These are phyloP conservation scores for Echium plantagineum DNA, from an alignment of 257 asterid species.

Conservation along the genomic window DNA sequence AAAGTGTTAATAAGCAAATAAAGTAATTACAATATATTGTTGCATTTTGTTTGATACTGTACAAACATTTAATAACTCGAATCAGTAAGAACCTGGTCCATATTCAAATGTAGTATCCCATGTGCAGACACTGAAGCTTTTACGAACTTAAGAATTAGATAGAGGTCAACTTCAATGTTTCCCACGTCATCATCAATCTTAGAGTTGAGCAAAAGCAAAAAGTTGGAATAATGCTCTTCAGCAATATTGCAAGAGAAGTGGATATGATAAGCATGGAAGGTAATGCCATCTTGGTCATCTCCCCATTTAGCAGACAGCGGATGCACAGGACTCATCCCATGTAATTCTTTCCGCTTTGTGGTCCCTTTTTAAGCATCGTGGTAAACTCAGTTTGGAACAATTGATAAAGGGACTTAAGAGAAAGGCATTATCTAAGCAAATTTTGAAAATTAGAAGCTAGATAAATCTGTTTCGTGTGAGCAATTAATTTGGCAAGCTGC, in stretches of 20 bases:
- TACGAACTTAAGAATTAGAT: neutral
- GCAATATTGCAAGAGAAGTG: neutral
- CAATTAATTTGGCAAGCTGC: too few species aligned
- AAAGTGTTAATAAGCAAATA: neutral
- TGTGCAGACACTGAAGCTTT: neutral
- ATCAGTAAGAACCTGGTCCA: neutral
- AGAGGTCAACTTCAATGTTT: conserved; percentile 1
- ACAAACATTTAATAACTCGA: too few species aligned
- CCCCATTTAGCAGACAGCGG: neutral
- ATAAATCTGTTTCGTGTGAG: too few species aligned
- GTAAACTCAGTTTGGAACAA: neutral
- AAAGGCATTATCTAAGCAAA: too few species aligned
- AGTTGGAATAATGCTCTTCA: neutral
- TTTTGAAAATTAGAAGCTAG: too few species aligned
- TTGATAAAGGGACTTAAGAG: too few species aligned
- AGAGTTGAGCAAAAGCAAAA: neutral
- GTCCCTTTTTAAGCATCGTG: neutral
- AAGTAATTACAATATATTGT: neutral
- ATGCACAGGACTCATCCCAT: neutral
- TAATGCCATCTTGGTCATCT: neutral
- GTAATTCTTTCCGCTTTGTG: neutral
- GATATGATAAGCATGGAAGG: neutral
- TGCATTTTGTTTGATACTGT: neutral
- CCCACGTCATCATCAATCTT: conserved; percentile 3
- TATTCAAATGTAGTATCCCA: neutral